A percentile compares a stretch with the other conserved stretches of the same genome.
Conservation (phyloP, 1,284 basidiomycete genomes). For the Boletus albobrunnescens region DNA sequence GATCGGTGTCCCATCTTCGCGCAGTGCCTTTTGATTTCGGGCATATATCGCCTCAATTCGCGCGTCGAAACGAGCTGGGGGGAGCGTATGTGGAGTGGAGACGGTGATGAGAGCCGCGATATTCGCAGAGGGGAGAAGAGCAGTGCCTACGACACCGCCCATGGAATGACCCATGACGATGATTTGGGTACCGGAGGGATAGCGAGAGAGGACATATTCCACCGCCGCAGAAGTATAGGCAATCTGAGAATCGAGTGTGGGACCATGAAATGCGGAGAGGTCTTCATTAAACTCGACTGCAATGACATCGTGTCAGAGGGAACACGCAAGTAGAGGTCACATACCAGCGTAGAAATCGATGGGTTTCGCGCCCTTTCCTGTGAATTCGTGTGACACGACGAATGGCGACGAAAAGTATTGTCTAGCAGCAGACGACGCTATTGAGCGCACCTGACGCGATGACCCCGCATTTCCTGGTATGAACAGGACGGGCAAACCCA, state of each 20-base stretch:
- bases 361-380: constrained; percentile 44
- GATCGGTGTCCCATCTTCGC: constrained; percentile 55
- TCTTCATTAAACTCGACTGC: constrained; percentile 97
- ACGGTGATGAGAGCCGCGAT: constrained; percentile 88
- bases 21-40: constrained; percentile 37
- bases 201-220: constrained; percentile 73
- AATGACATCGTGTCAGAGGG: background rate
- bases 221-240: constrained; percentile 74
- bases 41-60: constrained; percentile 75
- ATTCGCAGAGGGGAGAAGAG: constrained; percentile 57
- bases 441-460: constrained; percentile 89
- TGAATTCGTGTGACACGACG: constrained; percentile 49
- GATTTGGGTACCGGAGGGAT: constrained; percentile 61
- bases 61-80: constrained; percentile 85
- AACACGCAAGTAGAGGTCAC: constrained; percentile 15
- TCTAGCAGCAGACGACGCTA: constrained; percentile 84
- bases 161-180: constrained; percentile 93
- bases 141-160: constrained; percentile 92
- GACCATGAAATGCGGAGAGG: constrained; percentile 91
- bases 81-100: constrained; percentile 87
- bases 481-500: constrained; percentile 83
- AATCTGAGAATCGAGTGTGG: constrained; percentile 83
- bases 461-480: constrained; percentile 97
- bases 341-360: constrained; percentile 83
- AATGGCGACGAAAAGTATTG: constrained; percentile 69